These are phyloP conservation scores for Cladosporium sp. DNA, from an alignment of 2,329 filamentous ascomycete species.

Conservation along the genomic window DNA sequence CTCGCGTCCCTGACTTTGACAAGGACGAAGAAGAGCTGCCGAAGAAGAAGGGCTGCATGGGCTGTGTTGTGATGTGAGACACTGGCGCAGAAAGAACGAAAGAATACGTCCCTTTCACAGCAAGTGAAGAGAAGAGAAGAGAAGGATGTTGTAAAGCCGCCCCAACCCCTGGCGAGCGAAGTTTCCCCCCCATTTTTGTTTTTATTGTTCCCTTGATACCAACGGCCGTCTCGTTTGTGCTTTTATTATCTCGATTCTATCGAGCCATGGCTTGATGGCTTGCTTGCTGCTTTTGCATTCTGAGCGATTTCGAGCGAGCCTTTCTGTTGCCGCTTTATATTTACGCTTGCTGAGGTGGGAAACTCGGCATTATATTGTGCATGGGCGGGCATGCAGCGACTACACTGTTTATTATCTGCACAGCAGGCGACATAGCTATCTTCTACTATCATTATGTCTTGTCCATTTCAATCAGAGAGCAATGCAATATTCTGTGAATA, in stretches of 20 bases:
- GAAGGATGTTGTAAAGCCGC: not conserved
- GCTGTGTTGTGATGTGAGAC: conserved; percentile 73
- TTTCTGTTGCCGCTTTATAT: not conserved
- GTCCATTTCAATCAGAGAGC: not conserved
- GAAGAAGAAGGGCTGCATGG: conserved; percentile 65
- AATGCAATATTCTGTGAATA: not conserved
- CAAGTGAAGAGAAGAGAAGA: not conserved
- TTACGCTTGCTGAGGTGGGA: not conserved
- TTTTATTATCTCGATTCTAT: not conserved
- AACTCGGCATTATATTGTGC: not conserved
- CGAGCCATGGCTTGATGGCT: not conserved
- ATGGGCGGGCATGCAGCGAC: conserved; percentile 12
- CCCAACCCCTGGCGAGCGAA: not conserved
- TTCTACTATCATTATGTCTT: not conserved
- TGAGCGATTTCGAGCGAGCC: conserved; percentile 17
- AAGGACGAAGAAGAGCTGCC: conserved; percentile 54
- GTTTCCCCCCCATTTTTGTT: not conserved
- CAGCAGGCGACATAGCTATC: not conserved
- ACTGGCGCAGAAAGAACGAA: not conserved
- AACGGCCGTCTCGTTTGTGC: conserved; percentile 18
- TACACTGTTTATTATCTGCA: not conserved
- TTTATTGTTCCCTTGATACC: conserved; percentile 16
- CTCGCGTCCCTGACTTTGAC: conserved; percentile 57
- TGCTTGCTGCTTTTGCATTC: not conserved
- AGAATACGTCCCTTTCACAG: not conserved